A percentile compares a stretch with the other conserved stretches of the same genome.
Evolutionary conservation across 1,284 basidiomycete species (phyloP).

Genomic region (Naganishia cerealis): DNA sequence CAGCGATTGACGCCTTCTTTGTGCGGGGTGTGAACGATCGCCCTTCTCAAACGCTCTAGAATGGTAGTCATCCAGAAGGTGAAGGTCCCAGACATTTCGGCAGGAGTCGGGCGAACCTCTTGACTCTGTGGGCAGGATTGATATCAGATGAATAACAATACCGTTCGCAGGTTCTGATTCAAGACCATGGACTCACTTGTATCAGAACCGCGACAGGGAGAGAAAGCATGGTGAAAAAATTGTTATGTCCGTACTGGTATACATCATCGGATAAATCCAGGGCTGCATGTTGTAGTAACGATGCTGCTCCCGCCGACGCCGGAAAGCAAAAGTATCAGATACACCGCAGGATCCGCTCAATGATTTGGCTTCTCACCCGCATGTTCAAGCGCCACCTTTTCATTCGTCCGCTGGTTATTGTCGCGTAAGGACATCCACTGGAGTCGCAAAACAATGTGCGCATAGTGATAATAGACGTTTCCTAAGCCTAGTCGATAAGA

Average conservation of each 20-base stretch:
- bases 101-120: slow-evolving; percentile 3
- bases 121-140: slow-evolving; percentile 1
- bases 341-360: too few species aligned
- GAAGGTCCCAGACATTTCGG: neutral
- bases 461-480: slow-evolving; percentile 27
- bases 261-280: slow-evolving; percentile 7
- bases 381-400: slow-evolving; percentile 18
- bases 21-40: slow-evolving; percentile 2
- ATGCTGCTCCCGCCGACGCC: neutral
- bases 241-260: slow-evolving; percentile 24
- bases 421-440: slow-evolving; percentile 21
- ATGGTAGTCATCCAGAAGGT: slow-evolving; percentile 8
- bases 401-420: slow-evolving; percentile 12
- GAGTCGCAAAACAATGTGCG: slow-evolving; percentile 22
- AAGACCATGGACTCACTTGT: slow-evolving; percentile 1
- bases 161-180: neutral
- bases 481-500: slow-evolving; percentile 29
- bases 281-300: slow-evolving; percentile 16
- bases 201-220: slow-evolving; percentile 14
- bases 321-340: neutral
- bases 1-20: slow-evolving; percentile 18
- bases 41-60: slow-evolving; percentile 3
- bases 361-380: slow-evolving; percentile 4
- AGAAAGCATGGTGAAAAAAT: slow-evolving; percentile 29
- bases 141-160: neutral